A percentile compares a stretch with the other conserved stretches of the same genome.
Conservation (phyloP, 2,329 filamentous ascomycete species). For the Claviceps sp. region DNA sequence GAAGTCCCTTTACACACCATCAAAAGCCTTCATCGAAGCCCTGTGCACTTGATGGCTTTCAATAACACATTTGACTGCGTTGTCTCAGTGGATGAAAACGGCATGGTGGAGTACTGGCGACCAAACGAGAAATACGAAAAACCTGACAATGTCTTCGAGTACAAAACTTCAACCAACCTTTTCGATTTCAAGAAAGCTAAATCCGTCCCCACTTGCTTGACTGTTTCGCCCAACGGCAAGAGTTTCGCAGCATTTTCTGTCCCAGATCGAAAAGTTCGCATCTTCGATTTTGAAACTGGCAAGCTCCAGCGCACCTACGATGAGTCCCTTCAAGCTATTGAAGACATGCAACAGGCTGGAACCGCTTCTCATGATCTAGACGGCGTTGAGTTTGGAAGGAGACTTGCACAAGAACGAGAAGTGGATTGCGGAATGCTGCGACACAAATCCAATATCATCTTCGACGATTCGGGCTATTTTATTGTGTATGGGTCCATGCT, state of each 20-base stretch:
- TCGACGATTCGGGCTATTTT: conserved; percentile 94
- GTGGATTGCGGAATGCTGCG: conserved; percentile 57
- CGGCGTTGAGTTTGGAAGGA: conserved; percentile 79
- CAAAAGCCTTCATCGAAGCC: conserved; percentile 63
- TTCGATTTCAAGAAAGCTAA: conserved; percentile 98
- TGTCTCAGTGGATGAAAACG: conserved; percentile 73
- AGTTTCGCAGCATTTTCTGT: conserved; percentile 84
- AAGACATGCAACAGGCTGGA: conserved; percentile 92
- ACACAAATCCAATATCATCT: conserved; percentile 71
- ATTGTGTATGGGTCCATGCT: conserved; percentile 86
- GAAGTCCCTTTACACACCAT: conserved; percentile 64
- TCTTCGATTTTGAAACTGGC: conserved; percentile 84
- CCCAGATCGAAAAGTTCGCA: conserved; percentile 80
- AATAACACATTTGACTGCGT: conserved; percentile 85
- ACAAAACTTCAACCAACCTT: conserved; percentile 85
- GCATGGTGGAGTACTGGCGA: conserved; percentile 96
- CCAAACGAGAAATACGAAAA: conserved; percentile 75
- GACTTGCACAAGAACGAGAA: conserved; percentile 75
- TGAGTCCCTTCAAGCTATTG: conserved; percentile 77
- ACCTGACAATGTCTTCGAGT: conserved; percentile 78
- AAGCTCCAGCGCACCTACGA: conserved; percentile 91
- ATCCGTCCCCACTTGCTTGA: conserved; percentile 66
- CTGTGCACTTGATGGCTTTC: conserved; percentile 76
- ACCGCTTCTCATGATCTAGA: conserved; percentile 72
- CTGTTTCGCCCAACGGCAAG: conserved; percentile 72